Evolutionary conservation across 768 basidiomycete species (phyloP).

Genomic region (Boletellus ananiceps): DNA sequence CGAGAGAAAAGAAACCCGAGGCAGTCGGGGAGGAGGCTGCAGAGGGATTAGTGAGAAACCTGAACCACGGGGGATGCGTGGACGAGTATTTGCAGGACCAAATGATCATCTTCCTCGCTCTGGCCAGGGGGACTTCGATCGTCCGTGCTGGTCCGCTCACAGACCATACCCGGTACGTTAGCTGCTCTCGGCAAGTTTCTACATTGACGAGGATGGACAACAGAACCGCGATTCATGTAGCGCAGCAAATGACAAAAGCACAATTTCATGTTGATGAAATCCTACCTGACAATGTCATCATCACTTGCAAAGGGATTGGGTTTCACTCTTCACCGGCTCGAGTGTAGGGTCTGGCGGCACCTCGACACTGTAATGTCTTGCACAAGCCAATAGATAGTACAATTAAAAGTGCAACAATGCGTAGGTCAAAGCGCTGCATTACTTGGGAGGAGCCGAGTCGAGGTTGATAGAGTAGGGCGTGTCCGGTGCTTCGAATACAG

Average conservation of each 20-base stretch:
- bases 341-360: background rate
- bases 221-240: conserved; percentile 69
- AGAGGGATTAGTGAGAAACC: conserved; percentile 48
- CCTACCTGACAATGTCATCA: conserved; percentile 36
- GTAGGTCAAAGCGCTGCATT: conserved; percentile 15
- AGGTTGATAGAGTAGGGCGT: conserved; percentile 17
- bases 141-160: conserved; percentile 55
- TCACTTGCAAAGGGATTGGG: conserved; percentile 65
- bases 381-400: conserved; percentile 17
- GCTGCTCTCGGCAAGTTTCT: background rate
- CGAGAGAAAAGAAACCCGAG: conserved; percentile 42
- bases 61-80: conserved; percentile 65
- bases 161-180: conserved; percentile 59
- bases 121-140: conserved; percentile 60
- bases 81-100: conserved; percentile 74
- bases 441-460: conserved; percentile 18
- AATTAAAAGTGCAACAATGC: conserved; percentile 17
- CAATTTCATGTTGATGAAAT: conserved; percentile 52
- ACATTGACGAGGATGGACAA: background rate
- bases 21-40: conserved; percentile 60
- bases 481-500: conserved; percentile 3
- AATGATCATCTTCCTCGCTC: conserved; percentile 71
- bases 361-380: background rate
- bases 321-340: conserved; percentile 31
- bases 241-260: conserved; percentile 63